phyloP scores from a whole-genome alignment of 768 basidiomycete genomes.

The Pseudohyphozyma bogoriensis region DNA sequence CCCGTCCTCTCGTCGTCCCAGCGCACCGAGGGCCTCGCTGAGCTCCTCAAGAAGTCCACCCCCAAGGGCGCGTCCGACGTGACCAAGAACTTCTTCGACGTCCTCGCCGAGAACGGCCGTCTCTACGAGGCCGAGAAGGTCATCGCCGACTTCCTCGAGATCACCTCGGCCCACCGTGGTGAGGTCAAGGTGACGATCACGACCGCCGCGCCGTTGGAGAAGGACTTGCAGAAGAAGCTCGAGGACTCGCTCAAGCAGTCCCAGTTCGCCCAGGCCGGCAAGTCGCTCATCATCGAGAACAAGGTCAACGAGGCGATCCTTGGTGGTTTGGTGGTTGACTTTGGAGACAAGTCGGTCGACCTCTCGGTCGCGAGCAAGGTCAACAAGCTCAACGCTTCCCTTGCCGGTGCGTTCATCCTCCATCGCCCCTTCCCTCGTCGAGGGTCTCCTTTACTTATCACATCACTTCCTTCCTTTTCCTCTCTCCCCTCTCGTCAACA shows the following conservation, averaged over 20 bases:
- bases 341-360: constrained; percentile 97
- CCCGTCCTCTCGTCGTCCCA: constrained; percentile 80
- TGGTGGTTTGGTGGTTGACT: constrained; percentile 89
- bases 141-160: constrained; percentile 80
- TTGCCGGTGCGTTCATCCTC: constrained; percentile 28
- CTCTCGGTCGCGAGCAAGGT: constrained; percentile 87
- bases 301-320: constrained; percentile 90
- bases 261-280: constrained; percentile 73
- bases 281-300: constrained; percentile 79
- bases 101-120: constrained; percentile 88
- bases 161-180: constrained; percentile 79
- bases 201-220: constrained; percentile 52
- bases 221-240: constrained; percentile 62
- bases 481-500: neutral
- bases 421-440: no score
- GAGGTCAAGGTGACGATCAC: constrained; percentile 89
- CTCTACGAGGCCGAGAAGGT: constrained; percentile 73
- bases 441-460: neutral
- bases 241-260: constrained; percentile 79
- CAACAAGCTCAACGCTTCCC: constrained; percentile 85
- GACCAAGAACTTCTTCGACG: constrained; percentile 66
- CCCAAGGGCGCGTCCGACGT: constrained; percentile 52
- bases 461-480: neutral
- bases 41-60: constrained; percentile 47
- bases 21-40: constrained; percentile 55